A percentile compares a stretch with the other conserved stretches of the same genome.
These are phyloP conservation scores for Groenewaldozyma sp. DNA, from an alignment of 1,139 yeast genomes.

Conservation along the genomic window DNA sequence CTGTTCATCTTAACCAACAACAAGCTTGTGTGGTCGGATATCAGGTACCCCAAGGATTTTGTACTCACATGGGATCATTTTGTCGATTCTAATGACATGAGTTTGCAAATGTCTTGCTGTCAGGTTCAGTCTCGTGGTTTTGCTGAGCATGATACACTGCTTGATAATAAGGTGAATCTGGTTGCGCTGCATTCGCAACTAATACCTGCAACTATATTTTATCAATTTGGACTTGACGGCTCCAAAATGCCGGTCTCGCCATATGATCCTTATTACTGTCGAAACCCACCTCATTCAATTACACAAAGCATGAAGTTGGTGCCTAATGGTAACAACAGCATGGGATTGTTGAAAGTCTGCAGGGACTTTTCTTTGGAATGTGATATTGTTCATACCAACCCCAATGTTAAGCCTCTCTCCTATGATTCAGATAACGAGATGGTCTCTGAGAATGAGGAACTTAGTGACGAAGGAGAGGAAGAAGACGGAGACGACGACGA, in stretches of 20 bases:
- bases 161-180: slow-evolving; percentile 21
- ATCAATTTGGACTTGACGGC: slow-evolving; percentile 37
- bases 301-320: slow-evolving; percentile 10
- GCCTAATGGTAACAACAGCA: slow-evolving; percentile 6
- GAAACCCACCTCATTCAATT: slow-evolving; percentile 12
- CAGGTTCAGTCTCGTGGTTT: slow-evolving; percentile 14
- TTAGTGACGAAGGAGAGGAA: neutral
- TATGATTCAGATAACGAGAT: neutral
- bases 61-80: slow-evolving; percentile 64
- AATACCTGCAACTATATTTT: slow-evolving; percentile 35
- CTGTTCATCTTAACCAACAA: slow-evolving; percentile 21
- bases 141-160: neutral
- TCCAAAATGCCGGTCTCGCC: slow-evolving; percentile 31
- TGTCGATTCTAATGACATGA: slow-evolving; percentile 46
- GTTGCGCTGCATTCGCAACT: slow-evolving; percentile 38
- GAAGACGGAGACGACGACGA: slow-evolving; percentile 5
- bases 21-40: slow-evolving; percentile 22
- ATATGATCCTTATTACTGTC: slow-evolving; percentile 33
- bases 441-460: slow-evolving; percentile 1
- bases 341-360: slow-evolving; percentile 11
- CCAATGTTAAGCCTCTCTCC: slow-evolving; percentile 6
- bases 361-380: slow-evolving; percentile 22
- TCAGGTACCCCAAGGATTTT: slow-evolving; percentile 27
- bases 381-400: slow-evolving; percentile 11
- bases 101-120: slow-evolving; percentile 37